Evolutionary conservation across 306 rosid species (phyloP).

Genomic region (Bauhinia variegata): DNA sequence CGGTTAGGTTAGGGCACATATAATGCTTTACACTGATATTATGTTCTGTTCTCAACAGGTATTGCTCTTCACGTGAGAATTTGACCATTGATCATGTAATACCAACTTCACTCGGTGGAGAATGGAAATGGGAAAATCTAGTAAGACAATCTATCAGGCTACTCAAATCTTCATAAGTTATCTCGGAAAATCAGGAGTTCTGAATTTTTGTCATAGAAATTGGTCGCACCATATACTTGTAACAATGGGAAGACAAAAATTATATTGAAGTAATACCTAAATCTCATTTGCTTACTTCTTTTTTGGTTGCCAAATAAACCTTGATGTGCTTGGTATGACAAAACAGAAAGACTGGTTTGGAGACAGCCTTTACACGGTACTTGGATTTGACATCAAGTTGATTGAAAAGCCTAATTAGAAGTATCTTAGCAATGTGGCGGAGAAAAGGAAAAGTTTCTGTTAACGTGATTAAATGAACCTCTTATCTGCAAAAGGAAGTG

Average conservation of each 20-base stretch:
- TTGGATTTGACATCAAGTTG: constrained; percentile 17
- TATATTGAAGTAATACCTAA: neutral
- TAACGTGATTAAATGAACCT: constrained; percentile 23
- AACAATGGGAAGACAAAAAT: neutral
- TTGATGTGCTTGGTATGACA: constrained; percentile 1
- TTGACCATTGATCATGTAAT: constrained; percentile 93
- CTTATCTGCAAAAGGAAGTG: constrained; percentile 8
- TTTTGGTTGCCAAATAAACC: neutral
- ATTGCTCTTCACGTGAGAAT: constrained; percentile 77
- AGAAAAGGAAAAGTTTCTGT: constrained; percentile 11
- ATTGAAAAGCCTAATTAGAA: constrained; percentile 19
- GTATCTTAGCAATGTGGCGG: neutral
- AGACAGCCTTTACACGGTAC: neutral
- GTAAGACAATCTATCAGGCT: constrained; percentile 47
- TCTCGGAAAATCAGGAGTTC: constrained; percentile 7
- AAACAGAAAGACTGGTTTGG: neutral
- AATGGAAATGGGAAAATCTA: constrained; percentile 95
- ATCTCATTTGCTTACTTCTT: neutral
- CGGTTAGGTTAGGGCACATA: constrained; percentile 28
- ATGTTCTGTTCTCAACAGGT: constrained; percentile 57
- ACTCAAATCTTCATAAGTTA: neutral
- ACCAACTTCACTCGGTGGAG: constrained; percentile 80
- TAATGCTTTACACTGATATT: constrained; percentile 34
- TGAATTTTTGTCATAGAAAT: neutral
- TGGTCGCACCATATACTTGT: constrained; percentile 15